Conservation (phyloP, 345 rosid genomes). For the Pelargonium nanum region DNA sequence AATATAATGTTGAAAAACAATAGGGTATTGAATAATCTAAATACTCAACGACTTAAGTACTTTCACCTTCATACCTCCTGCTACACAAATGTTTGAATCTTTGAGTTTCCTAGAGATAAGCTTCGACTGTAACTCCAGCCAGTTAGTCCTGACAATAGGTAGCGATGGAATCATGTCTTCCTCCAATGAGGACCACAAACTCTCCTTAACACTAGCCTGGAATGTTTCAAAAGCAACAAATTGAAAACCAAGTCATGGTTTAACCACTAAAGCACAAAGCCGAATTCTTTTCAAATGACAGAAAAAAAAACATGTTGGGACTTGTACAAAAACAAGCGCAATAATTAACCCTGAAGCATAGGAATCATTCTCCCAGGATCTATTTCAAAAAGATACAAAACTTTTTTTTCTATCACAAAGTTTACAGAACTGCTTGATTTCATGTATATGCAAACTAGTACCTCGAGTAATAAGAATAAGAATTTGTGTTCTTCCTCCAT, state of each 20-base stretch:
- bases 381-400: neutral
- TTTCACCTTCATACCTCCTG: constrained; percentile 80
- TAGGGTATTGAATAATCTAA: neutral
- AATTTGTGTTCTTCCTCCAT: no score
- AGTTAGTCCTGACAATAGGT: constrained; percentile 60
- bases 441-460: neutral
- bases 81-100: constrained; percentile 83
- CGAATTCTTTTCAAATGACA: neutral
- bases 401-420: neutral
- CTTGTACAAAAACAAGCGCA: neutral
- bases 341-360: neutral
- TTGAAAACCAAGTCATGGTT: neutral
- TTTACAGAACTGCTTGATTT: neutral
- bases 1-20: neutral
- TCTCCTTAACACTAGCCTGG: constrained; percentile 68
- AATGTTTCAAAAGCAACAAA: neutral
- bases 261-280: neutral
- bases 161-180: constrained; percentile 78
- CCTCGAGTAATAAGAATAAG: neutral
- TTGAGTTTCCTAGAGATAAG: constrained; percentile 45
- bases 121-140: constrained; percentile 91
- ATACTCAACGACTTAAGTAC: constrained; percentile 11
- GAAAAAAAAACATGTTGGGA: neutral
- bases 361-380: neutral
- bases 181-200: constrained; percentile 77